Evolutionary conservation across 441 rosid species (phyloP).

Genomic region (Pelargonium cotyledonis): DNA sequence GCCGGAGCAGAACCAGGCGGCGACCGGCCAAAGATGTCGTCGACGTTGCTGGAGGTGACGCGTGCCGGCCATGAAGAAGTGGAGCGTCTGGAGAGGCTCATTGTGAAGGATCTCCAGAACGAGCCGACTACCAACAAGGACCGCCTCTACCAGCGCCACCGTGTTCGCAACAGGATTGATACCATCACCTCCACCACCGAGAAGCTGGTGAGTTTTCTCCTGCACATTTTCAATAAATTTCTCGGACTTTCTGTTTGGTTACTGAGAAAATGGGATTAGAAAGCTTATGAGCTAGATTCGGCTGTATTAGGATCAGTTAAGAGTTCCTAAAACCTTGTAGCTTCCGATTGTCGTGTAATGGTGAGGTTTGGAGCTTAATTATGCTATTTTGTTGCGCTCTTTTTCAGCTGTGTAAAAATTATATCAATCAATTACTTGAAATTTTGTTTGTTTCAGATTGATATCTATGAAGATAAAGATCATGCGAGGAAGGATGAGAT

Average conservation of each 20-base stretch:
- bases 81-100: slow-evolving; percentile 73
- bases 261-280: not conserved
- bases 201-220: slow-evolving; percentile 48
- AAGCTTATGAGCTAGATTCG: not conserved
- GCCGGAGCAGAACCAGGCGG: slow-evolving; percentile 15
- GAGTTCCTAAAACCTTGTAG: not conserved
- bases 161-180: slow-evolving; percentile 80
- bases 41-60: slow-evolving; percentile 84
- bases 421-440: slow-evolving; percentile 4
- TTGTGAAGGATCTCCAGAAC: slow-evolving; percentile 85
- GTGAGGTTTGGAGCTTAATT: not conserved
- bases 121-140: slow-evolving; percentile 65
- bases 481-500: slow-evolving; percentile 87
- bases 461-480: slow-evolving; percentile 82
- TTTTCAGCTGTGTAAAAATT: not conserved
- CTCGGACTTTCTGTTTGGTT: not conserved
- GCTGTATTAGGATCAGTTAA: not conserved
- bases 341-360: not conserved
- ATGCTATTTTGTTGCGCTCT: not conserved
- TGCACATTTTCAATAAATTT: not conserved
- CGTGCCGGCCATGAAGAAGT: slow-evolving; percentile 86
- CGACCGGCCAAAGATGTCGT: slow-evolving; percentile 49
- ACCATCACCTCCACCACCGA: slow-evolving; percentile 50
- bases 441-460: slow-evolving; percentile 42
- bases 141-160: slow-evolving; percentile 79